These are phyloP conservation scores for Penicillium oxalicum DNA, from an alignment of 2,329 filamentous ascomycete genomes.

Conservation along the genomic window DNA sequence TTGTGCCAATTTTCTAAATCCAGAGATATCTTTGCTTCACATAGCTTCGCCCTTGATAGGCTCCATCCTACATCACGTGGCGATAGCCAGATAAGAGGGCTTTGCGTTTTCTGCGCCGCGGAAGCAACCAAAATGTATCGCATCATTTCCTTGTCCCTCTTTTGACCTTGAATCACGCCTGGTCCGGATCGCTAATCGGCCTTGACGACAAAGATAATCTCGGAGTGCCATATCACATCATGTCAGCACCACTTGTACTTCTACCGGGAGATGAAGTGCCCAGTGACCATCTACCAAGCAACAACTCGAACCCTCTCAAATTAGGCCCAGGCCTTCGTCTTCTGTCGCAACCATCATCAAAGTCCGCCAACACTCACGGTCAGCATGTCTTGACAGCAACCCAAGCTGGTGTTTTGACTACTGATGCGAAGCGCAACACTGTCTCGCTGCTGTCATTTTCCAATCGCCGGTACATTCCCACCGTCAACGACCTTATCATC, in stretches of 20 bases:
- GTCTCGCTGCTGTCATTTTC: constrained; percentile 32
- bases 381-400: constrained; percentile 34
- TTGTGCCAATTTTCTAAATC: too few species aligned
- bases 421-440: constrained; percentile 38
- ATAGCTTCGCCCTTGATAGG: too few species aligned
- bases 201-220: not conserved
- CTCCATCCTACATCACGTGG: constrained; percentile 23
- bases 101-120: constrained; percentile 10
- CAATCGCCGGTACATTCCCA: constrained; percentile 64
- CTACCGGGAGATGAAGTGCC: constrained; percentile 77
- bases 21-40: too few species aligned
- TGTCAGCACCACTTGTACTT: constrained; percentile 60
- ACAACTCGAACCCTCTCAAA: constrained; percentile 63
- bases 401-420: constrained; percentile 32
- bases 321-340: constrained; percentile 80
- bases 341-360: constrained; percentile 66
- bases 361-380: constrained; percentile 51
- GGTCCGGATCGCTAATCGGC: too few species aligned
- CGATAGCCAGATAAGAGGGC: constrained; percentile 21
- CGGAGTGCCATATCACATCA: constrained; percentile 25
- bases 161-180: not conserved
- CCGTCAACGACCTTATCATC: constrained; percentile 78
- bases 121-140: not conserved
- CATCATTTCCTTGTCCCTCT: not conserved
- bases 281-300: constrained; percentile 58